Evolutionary conservation across 2,329 filamentous ascomycete species (phyloP), one percentile per base, ranked within the genome.

Genomic region (Calonectria hongkongensis): DNA sequence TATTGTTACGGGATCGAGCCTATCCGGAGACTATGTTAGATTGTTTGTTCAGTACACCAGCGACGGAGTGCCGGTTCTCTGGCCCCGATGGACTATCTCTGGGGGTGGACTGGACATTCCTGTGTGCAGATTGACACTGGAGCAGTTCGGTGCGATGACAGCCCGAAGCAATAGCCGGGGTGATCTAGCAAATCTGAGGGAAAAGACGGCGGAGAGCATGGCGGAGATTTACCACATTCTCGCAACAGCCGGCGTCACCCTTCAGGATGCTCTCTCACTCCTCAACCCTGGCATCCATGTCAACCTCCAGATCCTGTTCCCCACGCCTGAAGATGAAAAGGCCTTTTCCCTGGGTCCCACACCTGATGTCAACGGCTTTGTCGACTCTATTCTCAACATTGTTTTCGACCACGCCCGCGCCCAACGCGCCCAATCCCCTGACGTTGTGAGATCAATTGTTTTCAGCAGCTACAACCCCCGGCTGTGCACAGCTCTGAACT

Each of bases 21-120:
- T 99, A 68, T 97, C 95, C 3, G 97, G 97, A n/a, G 94, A 98
- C 80, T 98, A 98, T 83, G 92, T 98, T 28, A 92, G 96, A 69
- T 86, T 99, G 9, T 98, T 95, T 81, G 94, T 98, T 28, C 97
- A 99, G 81, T 90, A 98, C 77, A 98, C 96, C 0, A 93, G 92
- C 73, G 97, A 99, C 82, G 93, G 93, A 1, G 87, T 97, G 0
- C 95, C 96, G 0, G 94, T 99, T 1, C 87, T 98, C 30, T 98
- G 95, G 89, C 96, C 96, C 6, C 89, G 89, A 71, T 98, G 96
- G 93, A 94, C 93, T 10, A 91, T 98, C 73, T 87, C 90, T 50
- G 92, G 95, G 76, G 91, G 93, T 68, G 93, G 92, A 5, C 89
- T 98, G 56, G 93, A 97, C 41, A 91, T 98, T 43, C 94, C 96